These are phyloP conservation scores for Lichenothelia convexa DNA, from an alignment of 495 filamentous ascomycete genomes.

Conservation along the genomic window DNA sequence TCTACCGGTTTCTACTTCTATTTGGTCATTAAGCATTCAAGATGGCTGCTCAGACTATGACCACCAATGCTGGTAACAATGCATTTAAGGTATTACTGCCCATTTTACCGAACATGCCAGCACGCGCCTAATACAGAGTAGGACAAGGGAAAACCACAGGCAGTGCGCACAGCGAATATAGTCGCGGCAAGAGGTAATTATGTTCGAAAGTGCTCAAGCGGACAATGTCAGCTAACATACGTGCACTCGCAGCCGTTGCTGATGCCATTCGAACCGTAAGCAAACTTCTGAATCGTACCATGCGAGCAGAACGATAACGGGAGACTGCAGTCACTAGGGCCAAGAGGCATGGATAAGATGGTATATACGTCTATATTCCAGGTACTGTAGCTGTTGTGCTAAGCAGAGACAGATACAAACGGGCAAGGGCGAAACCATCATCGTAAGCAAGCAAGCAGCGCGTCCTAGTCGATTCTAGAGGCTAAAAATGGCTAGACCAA, in stretches of 20 bases:
- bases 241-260: constrained; percentile 55
- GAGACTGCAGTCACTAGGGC: constrained; percentile 41
- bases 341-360: constrained; percentile 95
- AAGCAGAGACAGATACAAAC: constrained; percentile 62
- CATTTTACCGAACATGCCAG: constrained; percentile 1
- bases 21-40: not conserved
- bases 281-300: not conserved
- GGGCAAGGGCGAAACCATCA: constrained; percentile 89
- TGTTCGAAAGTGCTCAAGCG: not conserved
- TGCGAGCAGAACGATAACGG: constrained; percentile 1
- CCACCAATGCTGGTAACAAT: constrained; percentile 41
- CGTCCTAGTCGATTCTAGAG: constrained; percentile 8
- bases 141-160: constrained; percentile 98
- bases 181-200: constrained; percentile 78
- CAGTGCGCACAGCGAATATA: constrained; percentile 88
- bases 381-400: not conserved
- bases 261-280: constrained; percentile 83
- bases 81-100: constrained; percentile 62
- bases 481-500: constrained; percentile 44
- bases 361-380: constrained; percentile 13
- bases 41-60: constrained; percentile 23
- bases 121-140: constrained; percentile 26
- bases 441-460: constrained; percentile 30
- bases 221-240: constrained; percentile 5
- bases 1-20: not conserved